These are phyloP conservation scores for Metarhizium rileyi DNA, from an alignment of 2,329 filamentous ascomycete genomes.

Conservation along the genomic window DNA sequence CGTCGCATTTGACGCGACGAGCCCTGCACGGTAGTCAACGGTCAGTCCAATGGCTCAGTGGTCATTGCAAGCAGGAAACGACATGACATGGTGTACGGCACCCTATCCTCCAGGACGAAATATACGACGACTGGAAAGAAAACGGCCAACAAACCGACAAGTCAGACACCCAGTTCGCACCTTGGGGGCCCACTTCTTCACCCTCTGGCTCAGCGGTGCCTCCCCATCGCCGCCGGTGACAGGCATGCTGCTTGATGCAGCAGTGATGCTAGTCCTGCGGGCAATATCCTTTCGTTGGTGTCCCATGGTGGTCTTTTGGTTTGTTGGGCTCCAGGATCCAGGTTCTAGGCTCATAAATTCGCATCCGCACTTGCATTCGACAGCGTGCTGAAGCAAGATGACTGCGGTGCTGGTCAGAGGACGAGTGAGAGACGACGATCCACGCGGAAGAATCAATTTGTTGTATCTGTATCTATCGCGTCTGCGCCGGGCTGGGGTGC, in stretches of 20 bases:
- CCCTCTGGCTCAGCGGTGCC: neutral
- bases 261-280: conserved; percentile 1
- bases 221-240: neutral
- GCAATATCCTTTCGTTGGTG: neutral
- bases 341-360: no score
- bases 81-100: neutral
- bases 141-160: conserved; percentile 1
- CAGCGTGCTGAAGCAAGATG: neutral
- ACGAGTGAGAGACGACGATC: neutral
- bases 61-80: neutral
- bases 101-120: neutral
- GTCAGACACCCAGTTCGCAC: conserved; percentile 5
- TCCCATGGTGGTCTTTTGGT: neutral
- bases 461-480: neutral
- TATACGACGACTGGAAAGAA: neutral
- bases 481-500: neutral
- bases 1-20: conserved; percentile 3
- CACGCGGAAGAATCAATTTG: neutral
- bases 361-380: neutral
- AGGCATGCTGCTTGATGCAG: neutral
- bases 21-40: neutral
- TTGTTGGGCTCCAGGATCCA: neutral
- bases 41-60: neutral
- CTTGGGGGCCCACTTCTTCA: conserved; percentile 6
- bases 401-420: no score